A percentile compares a stretch with the other conserved stretches of the same genome.
Conservation (phyloP, 176 grass and related monocot genomes). For the Otatea glauca region DNA sequence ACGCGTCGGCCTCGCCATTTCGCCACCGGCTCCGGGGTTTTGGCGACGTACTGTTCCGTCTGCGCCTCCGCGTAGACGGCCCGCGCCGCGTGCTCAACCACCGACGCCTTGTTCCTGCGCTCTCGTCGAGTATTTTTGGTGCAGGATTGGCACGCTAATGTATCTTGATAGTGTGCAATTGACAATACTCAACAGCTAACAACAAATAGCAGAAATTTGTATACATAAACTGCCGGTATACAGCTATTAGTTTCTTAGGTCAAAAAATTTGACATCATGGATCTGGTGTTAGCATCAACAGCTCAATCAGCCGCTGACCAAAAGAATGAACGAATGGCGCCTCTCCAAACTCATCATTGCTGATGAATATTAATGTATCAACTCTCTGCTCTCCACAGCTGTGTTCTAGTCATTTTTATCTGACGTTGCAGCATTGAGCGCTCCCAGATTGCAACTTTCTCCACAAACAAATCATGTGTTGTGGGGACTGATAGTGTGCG, state of each 20-base stretch:
- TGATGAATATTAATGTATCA: not conserved
- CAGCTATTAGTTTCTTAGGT: not conserved
- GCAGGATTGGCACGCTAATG: too few species aligned
- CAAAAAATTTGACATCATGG: constrained; percentile 27
- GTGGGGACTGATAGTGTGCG: constrained; percentile 58
- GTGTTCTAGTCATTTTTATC: constrained; percentile 18
- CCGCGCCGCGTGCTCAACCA: too few species aligned
- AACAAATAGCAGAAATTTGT: not conserved
- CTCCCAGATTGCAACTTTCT: constrained; percentile 50
- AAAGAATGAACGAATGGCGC: constrained; percentile 36
- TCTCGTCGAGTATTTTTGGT: too few species aligned
- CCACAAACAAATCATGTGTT: constrained; percentile 64
- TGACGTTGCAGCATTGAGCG: constrained; percentile 58
- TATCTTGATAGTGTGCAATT: too few species aligned
- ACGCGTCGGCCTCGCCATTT: too few species aligned
- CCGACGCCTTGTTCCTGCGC: too few species aligned
- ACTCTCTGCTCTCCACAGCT: not conserved
- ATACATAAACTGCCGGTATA: not conserved
- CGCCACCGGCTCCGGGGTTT: too few species aligned
- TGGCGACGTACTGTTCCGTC: too few species aligned
- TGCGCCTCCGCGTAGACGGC: too few species aligned
- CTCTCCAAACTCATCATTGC: constrained; percentile 12
- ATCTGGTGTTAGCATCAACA: not conserved
- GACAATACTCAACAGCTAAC: too few species aligned
- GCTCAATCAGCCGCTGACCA: constrained; percentile 4